phyloP scores from a whole-genome alignment of 2,329 filamentous ascomycete species.

The Aspergillus sp. region DNA sequence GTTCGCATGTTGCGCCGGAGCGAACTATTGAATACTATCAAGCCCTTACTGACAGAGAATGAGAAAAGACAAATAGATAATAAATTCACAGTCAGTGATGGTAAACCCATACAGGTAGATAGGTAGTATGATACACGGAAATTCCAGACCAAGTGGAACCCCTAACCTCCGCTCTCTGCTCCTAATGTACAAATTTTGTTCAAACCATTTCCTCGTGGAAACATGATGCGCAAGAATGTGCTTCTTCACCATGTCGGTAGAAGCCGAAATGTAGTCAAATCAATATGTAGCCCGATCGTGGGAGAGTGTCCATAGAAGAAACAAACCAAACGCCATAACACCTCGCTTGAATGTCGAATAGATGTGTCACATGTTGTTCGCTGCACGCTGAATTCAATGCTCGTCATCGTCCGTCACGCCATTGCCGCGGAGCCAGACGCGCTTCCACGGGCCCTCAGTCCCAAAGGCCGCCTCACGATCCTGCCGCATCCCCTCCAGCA shows the following conservation, averaged over 20 bases:
- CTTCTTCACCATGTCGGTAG: constrained; percentile 6
- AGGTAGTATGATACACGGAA: constrained; percentile 21
- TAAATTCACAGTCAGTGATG: too few relatives aligned
- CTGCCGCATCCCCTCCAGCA: constrained; percentile 68
- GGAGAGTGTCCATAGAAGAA: constrained; percentile 21
- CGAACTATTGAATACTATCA: too few relatives aligned
- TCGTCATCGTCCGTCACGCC: constrained; percentile 28
- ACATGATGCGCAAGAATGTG: constrained; percentile 11
- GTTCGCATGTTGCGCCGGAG: too few relatives aligned
- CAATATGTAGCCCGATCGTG: constrained; percentile 8
- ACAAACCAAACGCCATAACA: constrained; percentile 22
- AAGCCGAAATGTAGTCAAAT: constrained; percentile 3
- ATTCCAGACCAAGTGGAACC: constrained; percentile 1
- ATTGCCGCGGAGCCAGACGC: constrained; percentile 39
- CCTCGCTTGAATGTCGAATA: constrained; percentile 25
- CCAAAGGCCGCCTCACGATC: constrained; percentile 52
- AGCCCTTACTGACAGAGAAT: too few relatives aligned
- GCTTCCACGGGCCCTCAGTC: constrained; percentile 42
- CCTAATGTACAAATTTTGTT: constrained; percentile 20
- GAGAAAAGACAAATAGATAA: too few relatives aligned
- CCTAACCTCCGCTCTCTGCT: neutral
- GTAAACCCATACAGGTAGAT: too few relatives aligned
- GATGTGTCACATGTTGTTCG: constrained; percentile 10
- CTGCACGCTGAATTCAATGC: neutral
- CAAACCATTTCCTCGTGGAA: constrained; percentile 12